phyloP scores from a whole-genome alignment of 768 basidiomycete species.

The Glaciozyma martinii region DNA sequence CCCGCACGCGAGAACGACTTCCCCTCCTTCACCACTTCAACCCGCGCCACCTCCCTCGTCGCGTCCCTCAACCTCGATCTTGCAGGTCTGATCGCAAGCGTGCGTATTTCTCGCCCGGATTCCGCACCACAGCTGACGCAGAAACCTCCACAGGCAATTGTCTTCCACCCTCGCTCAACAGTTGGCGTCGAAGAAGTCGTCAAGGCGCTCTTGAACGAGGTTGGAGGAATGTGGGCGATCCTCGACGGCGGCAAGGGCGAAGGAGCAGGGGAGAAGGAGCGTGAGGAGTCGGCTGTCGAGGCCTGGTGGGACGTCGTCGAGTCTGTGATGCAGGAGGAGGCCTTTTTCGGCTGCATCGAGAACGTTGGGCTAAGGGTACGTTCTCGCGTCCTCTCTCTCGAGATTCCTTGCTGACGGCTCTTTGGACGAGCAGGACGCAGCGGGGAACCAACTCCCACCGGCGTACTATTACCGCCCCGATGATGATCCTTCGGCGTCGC shows the following conservation, averaged over 20 bases:
- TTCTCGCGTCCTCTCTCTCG: not conserved
- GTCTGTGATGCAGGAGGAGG: conserved; percentile 5
- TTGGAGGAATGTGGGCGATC: conserved; percentile 20
- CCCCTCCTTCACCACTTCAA: not conserved
- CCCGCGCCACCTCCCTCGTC: conserved; percentile 5
- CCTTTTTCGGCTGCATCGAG: conserved; percentile 28
- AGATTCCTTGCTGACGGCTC: not conserved
- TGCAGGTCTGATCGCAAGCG: conserved; percentile 22
- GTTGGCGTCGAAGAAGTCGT: conserved; percentile 24
- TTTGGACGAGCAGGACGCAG: conserved; percentile 37
- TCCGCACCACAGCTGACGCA: no score
- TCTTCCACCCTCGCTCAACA: conserved; percentile 29
- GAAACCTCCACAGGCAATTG: conserved; percentile 10
- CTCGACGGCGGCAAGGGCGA: conserved; percentile 2
- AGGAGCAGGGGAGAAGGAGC: conserved; percentile 5
- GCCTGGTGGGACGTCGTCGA: conserved; percentile 26
- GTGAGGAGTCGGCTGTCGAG: conserved; percentile 14
- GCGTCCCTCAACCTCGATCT: conserved; percentile 22
- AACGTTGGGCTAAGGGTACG: conserved; percentile 24
- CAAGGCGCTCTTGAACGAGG: conserved; percentile 13
- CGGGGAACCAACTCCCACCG: conserved; percentile 39
- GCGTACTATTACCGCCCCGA: conserved; percentile 41
- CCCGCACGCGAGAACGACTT: not conserved
- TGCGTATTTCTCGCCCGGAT: no score
- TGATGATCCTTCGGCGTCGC: conserved; percentile 31